Base-by-base conservation (phyloP, 306 rosid genomes). In the Cucumis melo region DNA sequence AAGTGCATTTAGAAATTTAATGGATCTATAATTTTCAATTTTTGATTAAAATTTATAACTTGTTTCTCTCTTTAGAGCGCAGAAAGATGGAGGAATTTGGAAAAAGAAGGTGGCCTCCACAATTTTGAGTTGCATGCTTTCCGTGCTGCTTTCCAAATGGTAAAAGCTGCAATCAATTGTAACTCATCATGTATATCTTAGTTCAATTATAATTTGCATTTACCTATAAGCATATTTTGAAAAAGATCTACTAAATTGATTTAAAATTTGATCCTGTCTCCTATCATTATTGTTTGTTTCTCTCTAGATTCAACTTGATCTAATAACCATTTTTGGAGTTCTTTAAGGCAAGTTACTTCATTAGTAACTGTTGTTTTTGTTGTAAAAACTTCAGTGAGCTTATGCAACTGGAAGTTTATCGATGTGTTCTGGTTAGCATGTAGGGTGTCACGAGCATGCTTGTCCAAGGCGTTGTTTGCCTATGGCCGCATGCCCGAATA, bases 141-240 rank as follows among this genome's bases (percentile, higher is more conserved):
- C 80, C 97, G 94, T 38, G 94, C 97, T 75, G 97, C 92, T 78
- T 94, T 94, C 85, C 98, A 91, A 79, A 87, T 90, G 97, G 97
- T 91, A 93, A 51, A 48, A 51, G 79, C 64, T 73, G 12, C 21
- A 55, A 51, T 12, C 16, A 48, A 23, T 12, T 68, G 48, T 44
- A 6, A 17, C 12, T 53, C 10, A 17, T 53, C 63, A 16, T 73
- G 7, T 32, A 32, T 19, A 73, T 54, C 21, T 27, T 51, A 53
- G 34, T 71, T 71, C 34, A 44, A 71, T 48, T 71, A 3, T 48
- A 71, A 46, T 24, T 46, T 46, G 7, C 54, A 11, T 24, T 71
- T 71, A 21, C 21, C 41, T 71, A 23, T 5, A 13, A 71, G 58
- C 41, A 71, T 71, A 24, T 71, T 21, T 44, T 71, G 41, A 38